Percentiles rank a stretch among this genome's conserved stretches.
These are phyloP conservation scores for Agapanthus africanus DNA, from an alignment of 106 monocot species.

Conservation along the genomic window DNA sequence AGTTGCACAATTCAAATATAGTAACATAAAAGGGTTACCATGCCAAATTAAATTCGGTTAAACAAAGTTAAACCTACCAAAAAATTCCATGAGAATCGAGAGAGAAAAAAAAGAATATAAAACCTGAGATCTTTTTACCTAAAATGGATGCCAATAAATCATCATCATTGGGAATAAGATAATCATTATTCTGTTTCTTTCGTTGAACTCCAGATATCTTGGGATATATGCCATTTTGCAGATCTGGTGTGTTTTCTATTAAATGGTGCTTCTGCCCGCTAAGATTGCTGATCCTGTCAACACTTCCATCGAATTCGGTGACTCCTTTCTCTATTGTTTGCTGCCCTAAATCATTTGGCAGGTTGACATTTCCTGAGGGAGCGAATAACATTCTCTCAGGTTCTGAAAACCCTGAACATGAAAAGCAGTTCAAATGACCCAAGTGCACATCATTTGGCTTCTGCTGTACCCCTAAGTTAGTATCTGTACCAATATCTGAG, in stretches of 20 bases:
- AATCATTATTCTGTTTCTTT: constrained; percentile 39
- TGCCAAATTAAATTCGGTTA: neutral
- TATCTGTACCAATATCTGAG: constrained; percentile 7
- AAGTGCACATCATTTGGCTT: constrained; percentile 23
- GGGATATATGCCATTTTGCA: constrained; percentile 40
- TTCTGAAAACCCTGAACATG: constrained; percentile 68
- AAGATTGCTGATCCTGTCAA: constrained; percentile 44
- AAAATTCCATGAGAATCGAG: neutral
- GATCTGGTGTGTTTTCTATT: constrained; percentile 37
- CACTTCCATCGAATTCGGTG: constrained; percentile 59
- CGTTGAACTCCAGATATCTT: constrained; percentile 37
- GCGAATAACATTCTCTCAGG: constrained; percentile 80
- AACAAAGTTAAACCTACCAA: neutral
- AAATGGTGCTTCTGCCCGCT: constrained; percentile 45
- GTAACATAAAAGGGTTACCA: neutral
- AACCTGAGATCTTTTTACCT: no score
- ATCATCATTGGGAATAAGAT: constrained; percentile 74
- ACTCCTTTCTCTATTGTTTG: constrained; percentile 52
- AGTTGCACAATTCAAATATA: neutral
- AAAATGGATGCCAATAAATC: constrained; percentile 87
- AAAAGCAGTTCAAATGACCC: constrained; percentile 27
- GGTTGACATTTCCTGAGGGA: constrained; percentile 17
- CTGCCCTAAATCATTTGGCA: constrained; percentile 48
- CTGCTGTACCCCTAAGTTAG: constrained; percentile 6
- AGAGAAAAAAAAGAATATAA: constrained; percentile 2